Percentiles rank a stretch among this genome's conserved stretches.
phyloP scores from a whole-genome alignment of 2,329 filamentous ascomycete genomes.

The Colletotrichum cordylinicola region DNA sequence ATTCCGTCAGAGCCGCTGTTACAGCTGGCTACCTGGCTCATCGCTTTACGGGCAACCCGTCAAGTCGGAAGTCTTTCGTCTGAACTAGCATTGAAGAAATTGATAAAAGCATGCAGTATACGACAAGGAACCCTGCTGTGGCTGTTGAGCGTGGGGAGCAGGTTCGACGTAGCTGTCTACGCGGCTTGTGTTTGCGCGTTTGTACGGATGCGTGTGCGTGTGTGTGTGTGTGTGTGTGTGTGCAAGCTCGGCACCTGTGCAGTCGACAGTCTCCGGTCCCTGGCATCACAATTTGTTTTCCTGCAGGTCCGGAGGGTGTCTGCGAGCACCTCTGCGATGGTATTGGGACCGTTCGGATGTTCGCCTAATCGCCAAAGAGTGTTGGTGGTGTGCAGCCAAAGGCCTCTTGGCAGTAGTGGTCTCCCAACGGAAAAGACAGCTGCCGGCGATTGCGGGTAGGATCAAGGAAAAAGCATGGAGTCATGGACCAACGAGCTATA shows the following conservation, averaged over 20 bases:
- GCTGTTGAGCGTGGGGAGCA: not conserved
- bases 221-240: not conserved
- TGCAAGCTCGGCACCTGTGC: not conserved
- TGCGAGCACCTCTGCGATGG: not conserved
- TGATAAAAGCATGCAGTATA: not conserved
- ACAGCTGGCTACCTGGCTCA: not conserved
- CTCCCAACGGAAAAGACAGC: not conserved
- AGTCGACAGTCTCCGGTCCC: not conserved
- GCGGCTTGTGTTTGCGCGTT: not conserved
- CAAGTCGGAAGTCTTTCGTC: not conserved
- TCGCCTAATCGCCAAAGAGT: not conserved
- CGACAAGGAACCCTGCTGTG: not conserved
- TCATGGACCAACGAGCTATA: not conserved
- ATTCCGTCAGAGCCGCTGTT: not conserved
- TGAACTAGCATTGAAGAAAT: not conserved
- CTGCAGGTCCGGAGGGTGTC: not conserved
- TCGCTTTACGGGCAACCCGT: not conserved
- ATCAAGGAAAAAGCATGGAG: not conserved
- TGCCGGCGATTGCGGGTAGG: not conserved
- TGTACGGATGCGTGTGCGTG: not conserved
- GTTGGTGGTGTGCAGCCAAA: not conserved
- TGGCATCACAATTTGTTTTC: not conserved
- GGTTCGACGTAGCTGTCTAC: not conserved
- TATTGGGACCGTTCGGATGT: not conserved
- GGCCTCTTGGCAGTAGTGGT: not conserved